Base-by-base conservation (phyloP, 495 filamentous ascomycete species). In the Lineolata rhizophorae region DNA sequence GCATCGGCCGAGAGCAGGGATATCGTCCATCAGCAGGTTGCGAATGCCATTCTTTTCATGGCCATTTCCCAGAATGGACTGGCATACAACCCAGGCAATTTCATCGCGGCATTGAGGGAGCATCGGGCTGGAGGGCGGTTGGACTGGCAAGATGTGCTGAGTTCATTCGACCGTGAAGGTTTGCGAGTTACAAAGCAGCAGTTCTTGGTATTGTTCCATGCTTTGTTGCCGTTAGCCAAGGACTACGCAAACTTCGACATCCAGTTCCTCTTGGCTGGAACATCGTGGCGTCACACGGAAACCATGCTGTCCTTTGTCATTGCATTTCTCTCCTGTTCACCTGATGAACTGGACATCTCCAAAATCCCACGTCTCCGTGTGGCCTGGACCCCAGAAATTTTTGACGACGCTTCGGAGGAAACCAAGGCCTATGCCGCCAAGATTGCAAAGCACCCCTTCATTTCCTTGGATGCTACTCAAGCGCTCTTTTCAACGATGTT, bases 231-330 rank as follows among this genome's bases (percentile, higher is more conserved):
- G 1, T 56, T 77, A 33, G 76, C 77, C 22, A 57, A 53, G 28
- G 67, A 73, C 16, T 63, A 72, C 25, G 43, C 53, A 18, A 61
- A 47, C 33, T 61, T 76, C 45, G 72, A 91, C 50, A 67, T 93
- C 28, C 76, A 91, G 49, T n/a, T n/a, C n/a, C 65, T 61, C 22
- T 62, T 99, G 16, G 95, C 85, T 87, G 81, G 83, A 36, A 85
- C 83, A 20, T 62, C 70, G 28, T 95, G 90, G 87, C 66, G 77
- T 29, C 62, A 90, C 32, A 65, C 70, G 13, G 67, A 82, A 28
- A 78, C 90, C 0, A 90, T 94, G 36, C 63, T 95, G 32, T 87
- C 79, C 10, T 90, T 99, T 45, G 58, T 94, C 24, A 72, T 70
- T 35, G 79, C 82, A 5, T 94, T 78, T 46, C 57, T 78, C 0